These are phyloP conservation scores for Colletotrichum limetticola DNA, from an alignment of 2,329 filamentous ascomycete species.

Conservation along the genomic window DNA sequence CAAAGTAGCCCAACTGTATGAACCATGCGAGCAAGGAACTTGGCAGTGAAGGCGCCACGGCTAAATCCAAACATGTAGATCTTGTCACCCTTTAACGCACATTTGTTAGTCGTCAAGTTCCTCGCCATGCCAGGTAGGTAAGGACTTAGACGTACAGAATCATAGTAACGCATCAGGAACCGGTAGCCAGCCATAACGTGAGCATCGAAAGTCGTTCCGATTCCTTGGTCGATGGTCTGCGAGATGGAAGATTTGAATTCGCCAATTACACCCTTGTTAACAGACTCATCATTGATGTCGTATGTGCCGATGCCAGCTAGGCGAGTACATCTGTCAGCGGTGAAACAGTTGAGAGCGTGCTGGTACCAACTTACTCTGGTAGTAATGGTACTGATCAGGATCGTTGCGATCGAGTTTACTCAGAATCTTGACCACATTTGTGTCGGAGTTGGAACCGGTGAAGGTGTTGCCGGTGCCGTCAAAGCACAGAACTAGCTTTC, in stretches of 20 bases:
- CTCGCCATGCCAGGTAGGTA: too few species aligned
- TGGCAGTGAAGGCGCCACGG: conserved; percentile 63
- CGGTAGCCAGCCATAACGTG: conserved; percentile 64
- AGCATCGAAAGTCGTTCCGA: conserved; percentile 59
- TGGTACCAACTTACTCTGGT: conserved; percentile 51
- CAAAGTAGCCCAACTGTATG: conserved; percentile 60
- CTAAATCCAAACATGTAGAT: conserved; percentile 67
- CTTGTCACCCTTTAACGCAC: conserved; percentile 50
- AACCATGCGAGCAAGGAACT: conserved; percentile 63
- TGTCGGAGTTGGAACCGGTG: conserved; percentile 58
- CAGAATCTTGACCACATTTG: conserved; percentile 64
- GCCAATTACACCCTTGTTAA: conserved; percentile 50
- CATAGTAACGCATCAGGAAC: conserved; percentile 66
- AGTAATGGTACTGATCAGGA: conserved; percentile 59
- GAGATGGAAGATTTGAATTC: conserved; percentile 48
- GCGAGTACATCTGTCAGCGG: not conserved
- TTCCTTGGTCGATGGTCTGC: conserved; percentile 53
- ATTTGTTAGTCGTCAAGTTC: not conserved
- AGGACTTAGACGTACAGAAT: conserved; percentile 43
- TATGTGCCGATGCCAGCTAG: conserved; percentile 62
- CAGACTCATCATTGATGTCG: conserved; percentile 53
- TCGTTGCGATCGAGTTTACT: conserved; percentile 56
- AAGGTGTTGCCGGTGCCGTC: conserved; percentile 61
- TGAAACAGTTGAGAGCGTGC: fast-evolving
- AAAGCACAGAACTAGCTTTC: conserved; percentile 59